Evolutionary conservation across 164 flowering plant species (phyloP).

Genomic region (Protea cynaroides): DNA sequence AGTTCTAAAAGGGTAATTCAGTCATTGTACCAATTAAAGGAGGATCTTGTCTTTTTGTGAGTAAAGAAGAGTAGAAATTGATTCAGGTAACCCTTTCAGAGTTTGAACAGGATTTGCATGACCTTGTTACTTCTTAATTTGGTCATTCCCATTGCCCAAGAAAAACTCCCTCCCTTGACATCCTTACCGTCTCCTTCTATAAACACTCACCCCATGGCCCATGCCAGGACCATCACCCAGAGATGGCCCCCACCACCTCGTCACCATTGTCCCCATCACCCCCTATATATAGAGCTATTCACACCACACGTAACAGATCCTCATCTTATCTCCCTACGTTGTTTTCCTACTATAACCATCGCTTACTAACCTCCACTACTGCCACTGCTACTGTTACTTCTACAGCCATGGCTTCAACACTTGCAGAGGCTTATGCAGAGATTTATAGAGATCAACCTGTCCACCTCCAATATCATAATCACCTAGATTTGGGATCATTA

Average conservation of each 20-base stretch:
- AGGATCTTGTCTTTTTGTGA: neutral
- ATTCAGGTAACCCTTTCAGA: no score
- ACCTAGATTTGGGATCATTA: constrained; percentile 38
- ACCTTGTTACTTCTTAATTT: constrained; percentile 22
- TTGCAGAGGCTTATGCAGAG: constrained; percentile 31
- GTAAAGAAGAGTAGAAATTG: no score
- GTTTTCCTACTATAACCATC: neutral
- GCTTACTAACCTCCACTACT: neutral
- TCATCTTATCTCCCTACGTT: constrained; percentile 5
- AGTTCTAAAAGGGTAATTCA: constrained; percentile 1
- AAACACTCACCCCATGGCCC: constrained; percentile 17
- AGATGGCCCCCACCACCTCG: constrained; percentile 4
- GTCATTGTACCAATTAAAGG: neutral
- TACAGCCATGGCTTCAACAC: constrained; percentile 39
- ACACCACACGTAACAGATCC: neutral
- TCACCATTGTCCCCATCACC: constrained; percentile 18
- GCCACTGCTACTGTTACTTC: neutral
- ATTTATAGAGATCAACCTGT: constrained; percentile 22
- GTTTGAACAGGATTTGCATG: no score
- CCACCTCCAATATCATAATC: constrained; percentile 29
- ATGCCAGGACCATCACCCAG: constrained; percentile 15
- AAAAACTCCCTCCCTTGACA: constrained; percentile 14
- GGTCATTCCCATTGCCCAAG: constrained; percentile 14
- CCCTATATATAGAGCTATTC: constrained; percentile 6
- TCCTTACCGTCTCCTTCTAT: constrained; percentile 24